Evolutionary conservation across 345 rosid genomes (phyloP).

Genomic region (Aquilaria malaccensis): DNA sequence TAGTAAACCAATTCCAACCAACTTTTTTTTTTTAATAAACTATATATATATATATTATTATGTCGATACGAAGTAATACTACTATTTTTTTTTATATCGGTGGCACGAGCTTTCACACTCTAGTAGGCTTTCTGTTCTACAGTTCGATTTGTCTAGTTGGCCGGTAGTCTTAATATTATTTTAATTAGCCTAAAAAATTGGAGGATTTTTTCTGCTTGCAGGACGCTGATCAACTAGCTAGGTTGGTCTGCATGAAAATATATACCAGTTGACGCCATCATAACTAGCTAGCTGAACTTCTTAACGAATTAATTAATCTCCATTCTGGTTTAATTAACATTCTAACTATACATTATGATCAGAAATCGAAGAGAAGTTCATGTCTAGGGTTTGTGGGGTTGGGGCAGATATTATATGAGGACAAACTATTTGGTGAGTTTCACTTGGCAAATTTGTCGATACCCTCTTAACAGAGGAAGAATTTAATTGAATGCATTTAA

Average conservation of each 20-base stretch:
- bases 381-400: slow-evolving; percentile 19
- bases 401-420: slow-evolving; percentile 20
- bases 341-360: too few relatives aligned
- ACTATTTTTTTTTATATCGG: slow-evolving; percentile 3
- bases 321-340: too few relatives aligned
- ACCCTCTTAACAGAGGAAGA: slow-evolving; percentile 17
- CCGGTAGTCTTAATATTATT: background rate
- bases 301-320: background rate
- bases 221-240: slow-evolving; percentile 3
- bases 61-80: too few relatives aligned
- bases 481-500: slow-evolving; percentile 44
- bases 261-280: slow-evolving; percentile 3
- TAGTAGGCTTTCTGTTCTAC: background rate
- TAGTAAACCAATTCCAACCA: too few relatives aligned
- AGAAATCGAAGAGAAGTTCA: background rate
- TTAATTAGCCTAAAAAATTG: background rate
- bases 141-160: slow-evolving; percentile 6
- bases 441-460: slow-evolving; percentile 17
- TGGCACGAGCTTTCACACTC: slow-evolving; percentile 23
- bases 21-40: too few relatives aligned
- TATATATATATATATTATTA: too few relatives aligned
- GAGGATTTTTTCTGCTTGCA: slow-evolving; percentile 7
- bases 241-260: slow-evolving; percentile 20
- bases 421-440: background rate
- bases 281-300: slow-evolving; percentile 2